Evolutionary conservation across 805 yeast genomes (phyloP).

Genomic region (Ogataea henricii): DNA sequence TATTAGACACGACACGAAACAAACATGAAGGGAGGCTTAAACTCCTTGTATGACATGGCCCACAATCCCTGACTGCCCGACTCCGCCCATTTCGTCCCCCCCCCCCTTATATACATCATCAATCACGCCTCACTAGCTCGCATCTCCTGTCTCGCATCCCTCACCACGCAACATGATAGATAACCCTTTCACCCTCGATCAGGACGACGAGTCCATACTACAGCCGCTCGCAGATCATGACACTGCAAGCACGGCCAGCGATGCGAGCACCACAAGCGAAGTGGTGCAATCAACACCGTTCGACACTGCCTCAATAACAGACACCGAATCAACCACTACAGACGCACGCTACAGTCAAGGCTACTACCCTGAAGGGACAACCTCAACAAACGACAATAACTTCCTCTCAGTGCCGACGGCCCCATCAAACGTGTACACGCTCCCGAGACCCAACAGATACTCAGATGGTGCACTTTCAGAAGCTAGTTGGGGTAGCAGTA

Average conservation of each 20-base stretch:
- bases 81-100: not conserved
- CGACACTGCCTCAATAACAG: not conserved
- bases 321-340: not conserved
- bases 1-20: conserved; percentile 1
- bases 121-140: not conserved
- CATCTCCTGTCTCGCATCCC: not conserved
- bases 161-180: conserved; percentile 3
- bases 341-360: not conserved
- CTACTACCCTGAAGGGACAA: not conserved
- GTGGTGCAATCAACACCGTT: not conserved
- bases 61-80: not conserved
- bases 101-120: too few species aligned
- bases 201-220: conserved; percentile 17
- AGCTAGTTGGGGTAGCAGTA: not conserved
- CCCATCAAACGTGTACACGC: not conserved
- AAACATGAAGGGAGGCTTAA: not conserved
- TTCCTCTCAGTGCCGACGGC: not conserved
- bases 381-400: not conserved
- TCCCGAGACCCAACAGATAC: not conserved
- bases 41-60: not conserved
- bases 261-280: too few species aligned
- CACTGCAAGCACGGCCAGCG: not conserved
- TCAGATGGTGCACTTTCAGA: not conserved
- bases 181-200: conserved; percentile 17
- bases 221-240: not conserved